These are phyloP conservation scores for Kalanchoe fedtschenkoi DNA, from an alignment of 164 flowering plant genomes.

Conservation along the genomic window DNA sequence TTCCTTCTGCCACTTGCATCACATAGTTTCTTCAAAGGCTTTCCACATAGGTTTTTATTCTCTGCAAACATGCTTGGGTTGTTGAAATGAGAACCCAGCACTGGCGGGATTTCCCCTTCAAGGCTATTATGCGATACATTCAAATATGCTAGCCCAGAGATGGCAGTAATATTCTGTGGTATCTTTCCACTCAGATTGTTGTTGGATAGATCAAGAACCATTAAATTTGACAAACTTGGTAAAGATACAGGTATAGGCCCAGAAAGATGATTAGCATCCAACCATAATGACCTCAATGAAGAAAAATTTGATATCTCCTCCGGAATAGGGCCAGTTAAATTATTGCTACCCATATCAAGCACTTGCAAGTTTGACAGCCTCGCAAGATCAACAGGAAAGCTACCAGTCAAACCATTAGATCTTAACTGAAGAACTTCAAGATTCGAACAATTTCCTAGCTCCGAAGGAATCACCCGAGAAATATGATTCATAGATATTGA, in stretches of 20 bases:
- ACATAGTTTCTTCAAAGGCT: constrained; percentile 49
- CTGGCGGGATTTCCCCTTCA: constrained; percentile 53
- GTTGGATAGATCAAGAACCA: constrained; percentile 31
- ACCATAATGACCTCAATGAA: constrained; percentile 24
- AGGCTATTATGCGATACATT: constrained; percentile 42
- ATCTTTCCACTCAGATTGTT: constrained; percentile 45
- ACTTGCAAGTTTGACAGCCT: constrained; percentile 38
- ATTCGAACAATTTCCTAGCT: constrained; percentile 51
- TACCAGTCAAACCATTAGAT: constrained; percentile 40
- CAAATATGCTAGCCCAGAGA: constrained; percentile 25
- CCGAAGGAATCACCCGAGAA: constrained; percentile 41
- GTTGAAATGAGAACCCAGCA: constrained; percentile 49
- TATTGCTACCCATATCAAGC: constrained; percentile 32
- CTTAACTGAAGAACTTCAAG: constrained; percentile 61
- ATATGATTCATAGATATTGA: constrained; percentile 36
- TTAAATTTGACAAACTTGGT: constrained; percentile 19
- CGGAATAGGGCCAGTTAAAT: constrained; percentile 38
- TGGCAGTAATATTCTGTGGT: constrained; percentile 26
- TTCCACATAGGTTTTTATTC: constrained; percentile 57
- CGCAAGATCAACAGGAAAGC: constrained; percentile 16
- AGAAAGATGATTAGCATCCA: constrained; percentile 37
- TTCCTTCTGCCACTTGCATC: constrained; percentile 22
- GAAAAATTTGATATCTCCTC: constrained; percentile 20
- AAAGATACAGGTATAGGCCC: constrained; percentile 45
- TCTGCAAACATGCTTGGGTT: constrained; percentile 41